Evolutionary conservation across 2,329 filamentous ascomycete genomes (phyloP).

Genomic region (Periglandula ipomoeae): DNA sequence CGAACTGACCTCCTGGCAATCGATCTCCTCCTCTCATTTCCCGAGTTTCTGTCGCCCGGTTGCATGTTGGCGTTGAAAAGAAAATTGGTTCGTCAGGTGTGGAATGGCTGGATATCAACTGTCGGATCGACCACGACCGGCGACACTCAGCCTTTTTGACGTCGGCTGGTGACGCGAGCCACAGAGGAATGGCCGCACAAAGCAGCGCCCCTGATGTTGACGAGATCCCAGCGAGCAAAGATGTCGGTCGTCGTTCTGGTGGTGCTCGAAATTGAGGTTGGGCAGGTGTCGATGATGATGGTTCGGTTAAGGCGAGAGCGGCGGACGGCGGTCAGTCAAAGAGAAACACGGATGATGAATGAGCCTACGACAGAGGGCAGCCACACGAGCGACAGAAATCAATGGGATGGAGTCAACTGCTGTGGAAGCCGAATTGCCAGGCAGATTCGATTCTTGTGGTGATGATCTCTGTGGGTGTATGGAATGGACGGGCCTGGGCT

Average conservation of each 20-base stretch:
- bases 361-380: neutral
- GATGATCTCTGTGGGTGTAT: neutral
- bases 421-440: neutral
- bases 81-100: neutral
- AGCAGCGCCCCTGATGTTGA: neutral
- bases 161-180: constrained; percentile 1
- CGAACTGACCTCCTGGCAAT: constrained; percentile 34
- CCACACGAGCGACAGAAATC: neutral
- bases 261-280: neutral
- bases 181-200: neutral
- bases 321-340: neutral
- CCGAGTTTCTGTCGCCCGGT: constrained; percentile 27
- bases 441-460: neutral
- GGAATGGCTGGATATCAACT: neutral
- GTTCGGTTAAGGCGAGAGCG: neutral
- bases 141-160: constrained; percentile 1
- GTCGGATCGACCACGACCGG: neutral
- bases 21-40: constrained; percentile 32
- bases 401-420: neutral
- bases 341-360: no score
- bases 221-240: neutral
- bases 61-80: constrained; percentile 29
- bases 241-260: neutral
- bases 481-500: neutral
- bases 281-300: neutral